Conservation (phyloP, 139 green algal species). For the Edaphochlamys debaryana region DNA sequence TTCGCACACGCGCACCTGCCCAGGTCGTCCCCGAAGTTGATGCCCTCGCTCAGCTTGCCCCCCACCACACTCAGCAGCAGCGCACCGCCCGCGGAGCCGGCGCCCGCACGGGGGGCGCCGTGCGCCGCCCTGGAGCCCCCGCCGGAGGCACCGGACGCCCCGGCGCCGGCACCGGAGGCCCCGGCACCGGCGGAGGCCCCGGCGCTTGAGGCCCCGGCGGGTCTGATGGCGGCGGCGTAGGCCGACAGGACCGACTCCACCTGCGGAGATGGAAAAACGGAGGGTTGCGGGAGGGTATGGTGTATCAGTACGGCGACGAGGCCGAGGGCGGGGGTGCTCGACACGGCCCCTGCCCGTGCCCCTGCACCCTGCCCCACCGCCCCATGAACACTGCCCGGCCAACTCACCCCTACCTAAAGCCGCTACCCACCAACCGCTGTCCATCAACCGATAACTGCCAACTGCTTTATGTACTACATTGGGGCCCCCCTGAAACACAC, state of each 20-base stretch:
- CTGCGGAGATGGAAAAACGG: background rate
- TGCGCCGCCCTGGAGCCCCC: slow-evolving; percentile 14
- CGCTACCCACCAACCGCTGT: no score
- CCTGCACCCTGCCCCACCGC: no score
- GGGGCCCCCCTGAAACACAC: no score
- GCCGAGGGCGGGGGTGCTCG: no score
- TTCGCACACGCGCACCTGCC: background rate
- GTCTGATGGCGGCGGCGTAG: slow-evolving; percentile 62
- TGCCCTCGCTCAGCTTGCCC: slow-evolving; percentile 96
- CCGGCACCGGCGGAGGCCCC: background rate
- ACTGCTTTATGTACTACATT: no score
- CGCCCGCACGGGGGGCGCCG: no score
- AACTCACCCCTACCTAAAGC: no score
- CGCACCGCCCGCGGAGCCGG: slow-evolving; percentile 62
- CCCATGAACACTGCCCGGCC: no score
- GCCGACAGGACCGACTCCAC: slow-evolving; percentile 76
- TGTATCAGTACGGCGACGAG: no score
- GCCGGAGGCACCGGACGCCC: background rate
- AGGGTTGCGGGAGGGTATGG: no score
- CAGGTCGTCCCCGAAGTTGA: slow-evolving; percentile 98
- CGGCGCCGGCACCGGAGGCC: background rate
- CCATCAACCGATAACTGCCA: no score
- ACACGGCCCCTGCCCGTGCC: no score
- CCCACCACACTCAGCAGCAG: slow-evolving; percentile 95
- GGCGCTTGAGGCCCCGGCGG: background rate